Evolutionary conservation across 371 early-diverging fungal species (phyloP).

Genomic region (Mucor lusitanicus): DNA sequence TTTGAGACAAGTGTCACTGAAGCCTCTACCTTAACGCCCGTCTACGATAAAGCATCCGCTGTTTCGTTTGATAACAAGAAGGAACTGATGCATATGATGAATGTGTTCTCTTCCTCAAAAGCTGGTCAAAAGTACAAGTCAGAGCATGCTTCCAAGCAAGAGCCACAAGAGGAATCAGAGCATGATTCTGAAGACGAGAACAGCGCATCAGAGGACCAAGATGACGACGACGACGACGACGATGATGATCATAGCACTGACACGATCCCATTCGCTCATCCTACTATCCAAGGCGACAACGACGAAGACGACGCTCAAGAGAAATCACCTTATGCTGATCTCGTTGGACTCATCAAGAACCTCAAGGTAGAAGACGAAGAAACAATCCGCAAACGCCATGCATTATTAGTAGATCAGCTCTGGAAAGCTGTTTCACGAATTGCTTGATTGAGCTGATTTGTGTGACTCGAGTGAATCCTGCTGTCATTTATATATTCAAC

Average conservation of each 20-base stretch:
- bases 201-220: background rate
- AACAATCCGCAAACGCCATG: conserved; percentile 5
- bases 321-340: conserved; percentile 24
- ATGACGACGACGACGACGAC: background rate
- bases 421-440: background rate
- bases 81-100: conserved; percentile 40
- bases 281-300: background rate
- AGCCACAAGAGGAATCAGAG: background rate
- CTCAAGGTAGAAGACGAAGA: conserved; percentile 20
- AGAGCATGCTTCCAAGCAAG: background rate
- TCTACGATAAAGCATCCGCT: conserved; percentile 7
- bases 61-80: conserved; percentile 24
- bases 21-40: background rate
- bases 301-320: conserved; percentile 1
- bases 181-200: background rate
- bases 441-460: background rate
- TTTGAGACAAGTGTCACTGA: conserved; percentile 29
- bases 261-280: background rate
- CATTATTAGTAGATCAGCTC: conserved; percentile 3
- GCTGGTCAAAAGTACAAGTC: background rate
- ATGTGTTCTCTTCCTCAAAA: conserved; percentile 33
- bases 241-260: background rate
- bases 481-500: background rate
- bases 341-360: conserved; percentile 15
- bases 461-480: background rate